phyloP scores from a whole-genome alignment of 805 yeast genomes.

The Candida germanica region DNA sequence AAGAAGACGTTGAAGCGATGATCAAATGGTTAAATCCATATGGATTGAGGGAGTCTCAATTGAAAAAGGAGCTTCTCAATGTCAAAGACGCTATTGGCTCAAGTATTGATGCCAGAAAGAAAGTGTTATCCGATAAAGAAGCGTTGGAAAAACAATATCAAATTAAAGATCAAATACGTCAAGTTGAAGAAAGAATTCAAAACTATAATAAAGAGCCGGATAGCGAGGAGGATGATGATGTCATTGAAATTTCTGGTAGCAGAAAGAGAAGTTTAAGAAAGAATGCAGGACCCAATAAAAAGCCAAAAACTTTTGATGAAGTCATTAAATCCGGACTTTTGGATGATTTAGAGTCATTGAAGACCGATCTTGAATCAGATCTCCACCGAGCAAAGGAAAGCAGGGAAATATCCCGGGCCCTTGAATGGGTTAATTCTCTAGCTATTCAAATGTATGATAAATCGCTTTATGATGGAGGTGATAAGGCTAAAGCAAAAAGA shows the following conservation, averaged over 20 bases:
- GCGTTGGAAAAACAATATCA: slow-evolving; percentile 33
- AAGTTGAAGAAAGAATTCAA: slow-evolving; percentile 22
- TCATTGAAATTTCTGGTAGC: slow-evolving; percentile 19
- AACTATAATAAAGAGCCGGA: slow-evolving; percentile 12
- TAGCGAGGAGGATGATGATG: slow-evolving; percentile 32
- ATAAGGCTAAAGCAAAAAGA: slow-evolving; percentile 17
- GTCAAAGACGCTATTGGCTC: slow-evolving; percentile 51
- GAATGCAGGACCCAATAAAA: slow-evolving; percentile 27
- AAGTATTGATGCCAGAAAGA: slow-evolving; percentile 58
- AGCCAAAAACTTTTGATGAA: slow-evolving; percentile 34
- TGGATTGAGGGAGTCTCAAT: slow-evolving; percentile 68
- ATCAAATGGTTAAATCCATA: slow-evolving; percentile 68
- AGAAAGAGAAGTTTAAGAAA: slow-evolving; percentile 31
- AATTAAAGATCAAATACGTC: slow-evolving; percentile 37
- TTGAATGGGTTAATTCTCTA: slow-evolving; percentile 60
- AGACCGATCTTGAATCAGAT: slow-evolving; percentile 24
- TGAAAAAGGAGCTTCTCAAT: slow-evolving; percentile 57
- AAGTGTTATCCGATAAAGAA: slow-evolving; percentile 32
- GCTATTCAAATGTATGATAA: slow-evolving; percentile 52
- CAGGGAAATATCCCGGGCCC: slow-evolving; percentile 44
- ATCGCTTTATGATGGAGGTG: slow-evolving; percentile 57
- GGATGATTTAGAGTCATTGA: slow-evolving; percentile 22
- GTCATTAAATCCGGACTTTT: slow-evolving; percentile 25
- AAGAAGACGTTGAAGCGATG: slow-evolving; percentile 54
- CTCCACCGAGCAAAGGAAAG: slow-evolving; percentile 34